Evolutionary conservation across 2,329 filamentous ascomycete genomes (phyloP).

Genomic region (Paracoccidioides lutzii): DNA sequence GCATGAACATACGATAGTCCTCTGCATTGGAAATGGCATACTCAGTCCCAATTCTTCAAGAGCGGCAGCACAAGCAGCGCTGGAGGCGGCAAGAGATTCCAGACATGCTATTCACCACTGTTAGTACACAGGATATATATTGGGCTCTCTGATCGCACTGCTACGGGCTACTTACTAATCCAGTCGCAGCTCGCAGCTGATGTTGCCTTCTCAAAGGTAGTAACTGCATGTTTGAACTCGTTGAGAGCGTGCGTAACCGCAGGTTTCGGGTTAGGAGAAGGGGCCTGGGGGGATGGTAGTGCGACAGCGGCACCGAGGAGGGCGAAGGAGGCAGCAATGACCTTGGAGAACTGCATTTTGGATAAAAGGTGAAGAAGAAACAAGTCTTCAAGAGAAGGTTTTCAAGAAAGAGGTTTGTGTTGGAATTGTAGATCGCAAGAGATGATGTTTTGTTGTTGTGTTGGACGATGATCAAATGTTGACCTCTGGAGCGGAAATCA

Average conservation of each 20-base stretch:
- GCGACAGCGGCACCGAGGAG: neutral
- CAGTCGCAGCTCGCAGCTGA: neutral
- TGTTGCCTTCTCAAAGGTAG: accelerated
- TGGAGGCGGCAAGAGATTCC: neutral
- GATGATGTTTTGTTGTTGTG: too few relatives aligned
- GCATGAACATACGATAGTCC: too few relatives aligned
- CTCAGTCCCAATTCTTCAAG: neutral
- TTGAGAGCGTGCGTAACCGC: neutral
- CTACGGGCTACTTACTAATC: neutral
- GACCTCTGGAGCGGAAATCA: too few relatives aligned
- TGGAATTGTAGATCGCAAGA: too few relatives aligned
- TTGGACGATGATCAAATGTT: too few relatives aligned
- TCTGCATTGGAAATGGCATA: neutral
- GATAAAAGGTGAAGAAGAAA: neutral
- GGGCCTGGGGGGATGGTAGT: neutral
- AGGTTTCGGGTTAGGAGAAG: neutral
- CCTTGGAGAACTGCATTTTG: neutral
- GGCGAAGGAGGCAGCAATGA: neutral
- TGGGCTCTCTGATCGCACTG: too few relatives aligned
- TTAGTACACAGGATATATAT: neutral
- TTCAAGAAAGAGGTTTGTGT: too few relatives aligned
- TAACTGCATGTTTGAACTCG: neutral
- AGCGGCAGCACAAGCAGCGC: neutral
- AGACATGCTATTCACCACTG: neutral
- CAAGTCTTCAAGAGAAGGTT: too few relatives aligned